A percentile compares a stretch with the other conserved stretches of the same genome.
Evolutionary conservation across 306 rosid species (phyloP).

Genomic region (Fragaria vesca): DNA sequence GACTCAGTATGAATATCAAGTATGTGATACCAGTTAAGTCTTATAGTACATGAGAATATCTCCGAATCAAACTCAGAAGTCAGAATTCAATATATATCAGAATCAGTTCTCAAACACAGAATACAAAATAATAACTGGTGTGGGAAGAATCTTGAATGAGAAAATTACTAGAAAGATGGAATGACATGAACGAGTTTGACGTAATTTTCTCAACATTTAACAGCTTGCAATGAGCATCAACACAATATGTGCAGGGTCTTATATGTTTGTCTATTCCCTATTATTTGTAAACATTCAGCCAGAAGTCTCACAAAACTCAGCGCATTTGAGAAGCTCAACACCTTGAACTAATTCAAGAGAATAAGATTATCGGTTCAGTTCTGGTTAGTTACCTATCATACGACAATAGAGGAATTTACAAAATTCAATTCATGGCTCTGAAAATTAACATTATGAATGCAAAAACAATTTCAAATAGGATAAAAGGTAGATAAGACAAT

Average conservation of each 20-base stretch:
- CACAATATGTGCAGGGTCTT: neutral
- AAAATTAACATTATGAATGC: neutral
- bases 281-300: neutral
- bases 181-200: neutral
- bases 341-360: neutral
- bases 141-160: neutral
- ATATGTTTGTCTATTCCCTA: neutral
- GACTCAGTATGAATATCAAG: neutral
- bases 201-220: neutral
- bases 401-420: no score
- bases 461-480: neutral
- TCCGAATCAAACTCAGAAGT: slow-evolving; percentile 1
- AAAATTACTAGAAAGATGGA: neutral
- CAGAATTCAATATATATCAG: neutral
- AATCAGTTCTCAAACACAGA: neutral
- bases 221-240: neutral
- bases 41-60: neutral
- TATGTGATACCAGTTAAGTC: neutral
- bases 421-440: neutral
- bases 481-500: neutral
- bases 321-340: neutral
- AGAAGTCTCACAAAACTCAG: neutral
- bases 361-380: neutral
- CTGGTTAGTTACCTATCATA: slow-evolving; percentile 1
- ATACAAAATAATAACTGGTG: neutral